phyloP scores from a whole-genome alignment of 2,329 filamentous ascomycete species.

The Huntiella abstrusa region DNA sequence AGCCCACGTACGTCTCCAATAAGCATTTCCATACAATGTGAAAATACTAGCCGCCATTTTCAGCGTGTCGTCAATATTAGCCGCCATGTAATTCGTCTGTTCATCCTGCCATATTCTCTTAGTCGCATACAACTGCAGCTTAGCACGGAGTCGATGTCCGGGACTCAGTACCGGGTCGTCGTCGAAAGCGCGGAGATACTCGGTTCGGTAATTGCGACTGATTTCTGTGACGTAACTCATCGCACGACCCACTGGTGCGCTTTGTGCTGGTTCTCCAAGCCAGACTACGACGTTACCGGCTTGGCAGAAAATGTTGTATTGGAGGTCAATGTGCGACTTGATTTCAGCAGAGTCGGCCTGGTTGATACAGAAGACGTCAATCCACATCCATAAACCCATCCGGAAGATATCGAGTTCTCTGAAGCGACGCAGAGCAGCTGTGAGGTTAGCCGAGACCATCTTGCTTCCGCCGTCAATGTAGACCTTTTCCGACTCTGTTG shows the following conservation, averaged over 20 bases:
- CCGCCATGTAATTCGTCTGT: slow-evolving; percentile 4
- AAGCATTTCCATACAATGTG: slow-evolving; percentile 9
- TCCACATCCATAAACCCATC: slow-evolving; percentile 13
- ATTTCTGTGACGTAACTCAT: slow-evolving; percentile 9
- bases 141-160: slow-evolving; percentile 6
- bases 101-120: slow-evolving; percentile 7
- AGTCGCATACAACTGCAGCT: slow-evolving; percentile 7
- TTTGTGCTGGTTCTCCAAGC: slow-evolving; percentile 12
- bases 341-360: slow-evolving; percentile 11
- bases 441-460: slow-evolving; percentile 4
- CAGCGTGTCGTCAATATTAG: slow-evolving; percentile 7
- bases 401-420: slow-evolving; percentile 9
- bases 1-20: slow-evolving; percentile 7
- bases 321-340: slow-evolving; percentile 8
- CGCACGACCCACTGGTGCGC: slow-evolving; percentile 6
- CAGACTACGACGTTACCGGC: slow-evolving; percentile 12
- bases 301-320: slow-evolving; percentile 11
- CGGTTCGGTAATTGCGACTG: slow-evolving; percentile 6
- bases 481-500: slow-evolving; percentile 2
- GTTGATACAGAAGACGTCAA: slow-evolving; percentile 14
- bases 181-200: slow-evolving; percentile 8
- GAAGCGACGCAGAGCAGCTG: slow-evolving; percentile 8
- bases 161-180: slow-evolving; percentile 7
- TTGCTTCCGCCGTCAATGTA: slow-evolving; percentile 1
- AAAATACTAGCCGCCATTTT: slow-evolving; percentile 10